Percentiles rank a stretch among this genome's conserved stretches.
Conservation (phyloP, 805 yeast species). For the Barnettozyma vustinii region DNA sequence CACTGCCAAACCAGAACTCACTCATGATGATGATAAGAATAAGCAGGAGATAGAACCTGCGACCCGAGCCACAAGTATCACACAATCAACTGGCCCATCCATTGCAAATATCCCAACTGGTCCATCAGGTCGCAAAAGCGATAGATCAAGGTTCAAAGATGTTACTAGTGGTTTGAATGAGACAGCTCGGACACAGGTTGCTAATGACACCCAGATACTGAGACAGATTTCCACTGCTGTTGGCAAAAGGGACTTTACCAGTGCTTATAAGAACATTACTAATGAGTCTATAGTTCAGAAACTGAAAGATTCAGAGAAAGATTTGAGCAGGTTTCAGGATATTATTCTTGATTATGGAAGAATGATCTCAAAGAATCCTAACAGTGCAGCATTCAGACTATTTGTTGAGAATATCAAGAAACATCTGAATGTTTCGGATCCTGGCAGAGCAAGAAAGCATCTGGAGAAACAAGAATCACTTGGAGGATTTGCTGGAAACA, state of each 20-base stretch:
- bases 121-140: conserved; percentile 2
- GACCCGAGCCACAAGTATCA: not conserved
- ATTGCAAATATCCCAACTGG: conserved; percentile 5
- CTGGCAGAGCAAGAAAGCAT: conserved; percentile 4
- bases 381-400: not conserved
- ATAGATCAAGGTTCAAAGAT: conserved; percentile 2
- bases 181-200: not conserved
- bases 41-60: not conserved
- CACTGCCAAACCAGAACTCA: not conserved
- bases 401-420: conserved; percentile 3
- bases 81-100: not conserved
- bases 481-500: conserved; percentile 3
- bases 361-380: not conserved
- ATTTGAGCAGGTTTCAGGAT: not conserved
- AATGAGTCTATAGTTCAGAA: not conserved
- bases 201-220: not conserved
- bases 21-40: not conserved
- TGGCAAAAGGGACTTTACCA: not conserved
- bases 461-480: conserved; percentile 8
- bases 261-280: not conserved
- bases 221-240: conserved; percentile 1
- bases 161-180: conserved; percentile 3
- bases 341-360: conserved; percentile 3
- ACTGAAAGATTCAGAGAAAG: not conserved
- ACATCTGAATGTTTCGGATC: not conserved